A percentile compares a stretch with the other conserved stretches of the same genome.
Conservation (phyloP, 306 rosid species). For the Quercus suber region DNA sequence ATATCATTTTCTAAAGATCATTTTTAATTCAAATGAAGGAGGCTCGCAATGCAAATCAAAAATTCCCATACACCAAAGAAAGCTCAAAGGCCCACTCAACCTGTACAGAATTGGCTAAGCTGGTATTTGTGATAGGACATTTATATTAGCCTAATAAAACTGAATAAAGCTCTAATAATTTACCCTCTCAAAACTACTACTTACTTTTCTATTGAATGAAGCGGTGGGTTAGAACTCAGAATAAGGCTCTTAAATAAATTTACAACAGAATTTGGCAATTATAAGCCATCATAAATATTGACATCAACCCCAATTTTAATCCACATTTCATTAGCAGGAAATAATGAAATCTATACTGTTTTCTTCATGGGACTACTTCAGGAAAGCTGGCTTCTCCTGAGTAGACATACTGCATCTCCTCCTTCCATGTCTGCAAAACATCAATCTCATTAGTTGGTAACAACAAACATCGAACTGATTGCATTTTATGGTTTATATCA, state of each 20-base stretch:
- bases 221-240: not conserved
- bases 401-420: constrained; percentile 68
- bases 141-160: not conserved
- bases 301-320: not conserved
- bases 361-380: constrained; percentile 51
- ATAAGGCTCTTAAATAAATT: not conserved
- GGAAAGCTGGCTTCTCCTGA: constrained; percentile 45
- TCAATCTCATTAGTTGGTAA: constrained; percentile 14
- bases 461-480: not conserved
- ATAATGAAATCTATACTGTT: not conserved
- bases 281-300: not conserved
- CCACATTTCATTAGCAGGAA: not conserved
- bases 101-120: not conserved
- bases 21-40: not conserved
- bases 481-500: constrained; percentile 10
- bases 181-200: not conserved
- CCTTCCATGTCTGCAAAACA: constrained; percentile 78
- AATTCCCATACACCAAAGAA: not conserved
- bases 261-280: not conserved
- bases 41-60: not conserved
- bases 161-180: not conserved
- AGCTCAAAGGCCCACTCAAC: not conserved
- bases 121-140: not conserved
- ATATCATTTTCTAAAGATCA: not conserved
- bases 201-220: not conserved